These are phyloP conservation scores for Daphne laureola DNA, from an alignment of 441 rosid genomes.

Conservation along the genomic window DNA sequence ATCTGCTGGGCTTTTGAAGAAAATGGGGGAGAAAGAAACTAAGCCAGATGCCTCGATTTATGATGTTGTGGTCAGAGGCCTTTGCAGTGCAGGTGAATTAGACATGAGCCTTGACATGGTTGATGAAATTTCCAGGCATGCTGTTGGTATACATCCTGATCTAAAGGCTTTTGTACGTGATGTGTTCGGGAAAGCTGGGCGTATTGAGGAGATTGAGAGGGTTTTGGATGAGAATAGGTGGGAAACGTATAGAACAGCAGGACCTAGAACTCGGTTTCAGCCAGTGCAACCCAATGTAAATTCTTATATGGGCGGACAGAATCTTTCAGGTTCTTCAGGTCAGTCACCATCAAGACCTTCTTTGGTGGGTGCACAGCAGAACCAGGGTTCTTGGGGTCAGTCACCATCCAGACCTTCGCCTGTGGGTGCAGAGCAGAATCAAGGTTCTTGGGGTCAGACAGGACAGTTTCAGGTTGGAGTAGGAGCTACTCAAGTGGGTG, in stretches of 20 bases:
- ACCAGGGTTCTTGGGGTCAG: constrained; percentile 19
- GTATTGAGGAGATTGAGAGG: constrained; percentile 55
- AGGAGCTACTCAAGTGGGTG: too few relatives aligned
- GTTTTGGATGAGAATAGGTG: constrained; percentile 40
- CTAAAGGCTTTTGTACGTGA: constrained; percentile 40
- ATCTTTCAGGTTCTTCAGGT: constrained; percentile 14
- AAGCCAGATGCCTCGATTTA: constrained; percentile 77
- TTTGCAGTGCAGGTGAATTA: constrained; percentile 54
- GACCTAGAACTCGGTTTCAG: constrained; percentile 20
- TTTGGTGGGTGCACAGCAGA: constrained; percentile 23
- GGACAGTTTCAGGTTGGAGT: too few relatives aligned
- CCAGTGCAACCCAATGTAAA: constrained; percentile 2
- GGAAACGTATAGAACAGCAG: constrained; percentile 23
- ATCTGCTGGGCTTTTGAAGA: constrained; percentile 53
- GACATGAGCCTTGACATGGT: constrained; percentile 45
- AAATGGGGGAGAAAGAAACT: constrained; percentile 87
- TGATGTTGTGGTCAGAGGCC: constrained; percentile 74
- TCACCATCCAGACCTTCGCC: constrained; percentile 14
- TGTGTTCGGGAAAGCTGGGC: constrained; percentile 49
- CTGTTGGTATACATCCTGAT: constrained; percentile 54
- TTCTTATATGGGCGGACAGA: constrained; percentile 21
- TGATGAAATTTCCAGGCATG: constrained; percentile 57
- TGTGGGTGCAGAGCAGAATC: background rate
- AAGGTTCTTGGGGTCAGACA: too few relatives aligned
- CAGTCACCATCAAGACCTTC: constrained; percentile 22